phyloP scores from a whole-genome alignment of 2,329 filamentous ascomycete genomes.

The Colletotrichum abscissum region DNA sequence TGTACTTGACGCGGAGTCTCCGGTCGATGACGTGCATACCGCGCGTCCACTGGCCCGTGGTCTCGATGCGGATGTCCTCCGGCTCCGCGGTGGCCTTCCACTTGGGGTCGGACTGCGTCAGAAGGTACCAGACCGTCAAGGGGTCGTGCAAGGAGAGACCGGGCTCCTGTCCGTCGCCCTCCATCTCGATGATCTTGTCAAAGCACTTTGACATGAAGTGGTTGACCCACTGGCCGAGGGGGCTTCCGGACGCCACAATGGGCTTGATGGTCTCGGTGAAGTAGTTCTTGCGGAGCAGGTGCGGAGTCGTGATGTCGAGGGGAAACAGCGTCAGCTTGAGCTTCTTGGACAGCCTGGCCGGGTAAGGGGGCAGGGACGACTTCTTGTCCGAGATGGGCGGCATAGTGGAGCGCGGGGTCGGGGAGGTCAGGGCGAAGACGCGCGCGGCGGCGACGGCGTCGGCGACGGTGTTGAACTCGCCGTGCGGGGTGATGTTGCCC shows the following conservation, averaged over 20 bases:
- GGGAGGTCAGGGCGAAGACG: conserved; percentile 81
- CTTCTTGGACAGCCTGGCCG: conserved; percentile 68
- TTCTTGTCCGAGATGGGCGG: conserved; percentile 70
- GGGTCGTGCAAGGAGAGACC: conserved; percentile 81
- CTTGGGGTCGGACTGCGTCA: conserved; percentile 67
- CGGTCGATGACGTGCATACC: conserved; percentile 91
- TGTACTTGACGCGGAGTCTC: conserved; percentile 67
- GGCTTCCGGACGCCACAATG: conserved; percentile 71
- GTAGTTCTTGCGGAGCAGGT: conserved; percentile 71
- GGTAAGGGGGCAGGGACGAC: conserved; percentile 69
- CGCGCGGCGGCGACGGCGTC: conserved; percentile 83
- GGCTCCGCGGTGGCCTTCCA: conserved; percentile 69
- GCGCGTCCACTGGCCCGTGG: conserved; percentile 91
- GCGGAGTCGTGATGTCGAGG: conserved; percentile 80
- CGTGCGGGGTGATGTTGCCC: conserved; percentile 87
- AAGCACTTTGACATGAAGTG: conserved; percentile 80
- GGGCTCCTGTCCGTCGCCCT: conserved; percentile 67
- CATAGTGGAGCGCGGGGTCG: conserved; percentile 81
- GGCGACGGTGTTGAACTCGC: conserved; percentile 96
- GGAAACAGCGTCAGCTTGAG: conserved; percentile 79
- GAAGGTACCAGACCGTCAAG: conserved; percentile 81
- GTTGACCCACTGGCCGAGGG: conserved; percentile 78
- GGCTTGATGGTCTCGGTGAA: conserved; percentile 68
- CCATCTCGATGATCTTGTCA: conserved; percentile 72
- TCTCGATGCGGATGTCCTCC: conserved; percentile 92